Base-by-base conservation (phyloP, 2,329 filamentous ascomycete genomes). In the Ascochyta clinopodiicola region DNA sequence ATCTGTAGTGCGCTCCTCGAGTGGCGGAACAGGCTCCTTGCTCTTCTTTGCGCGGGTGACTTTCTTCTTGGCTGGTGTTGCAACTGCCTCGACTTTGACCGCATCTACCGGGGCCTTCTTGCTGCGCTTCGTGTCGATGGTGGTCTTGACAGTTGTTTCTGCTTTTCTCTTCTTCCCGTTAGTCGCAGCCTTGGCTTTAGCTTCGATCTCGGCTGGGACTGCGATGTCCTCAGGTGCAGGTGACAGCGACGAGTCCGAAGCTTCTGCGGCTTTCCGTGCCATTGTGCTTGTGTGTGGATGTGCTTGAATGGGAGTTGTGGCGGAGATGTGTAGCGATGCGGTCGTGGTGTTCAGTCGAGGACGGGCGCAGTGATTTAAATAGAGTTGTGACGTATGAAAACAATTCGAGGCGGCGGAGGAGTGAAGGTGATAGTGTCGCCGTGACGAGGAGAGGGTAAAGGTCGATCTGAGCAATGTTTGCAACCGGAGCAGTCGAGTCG, bases 1-100 rank as follows among this genome's bases (percentile, higher is more conserved):
- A 1, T 86, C 85, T 4, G 82, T 77, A 0, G 92, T 93, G 32
- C 95, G 84, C 24, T 82, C 79, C 19, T 87, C 88, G 1, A 96
- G 75, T 0, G 90, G 87, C 79, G 77, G 61, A 82, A 81, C 45
- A 80, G 47, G 46, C 9, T 57, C 44, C 27, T 53, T 49, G 22
- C 35, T 54, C 34, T 59, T 64, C 47, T 65, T 67, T 38, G 38
- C 31, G 31, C 51, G 44, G 22, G 46, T 50, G 9, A 31, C 25
- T 24, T 44, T 53, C 40, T 57, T 54, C 42, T 50, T 56, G 15
- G 34, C 36, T 6, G 55, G 57, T 44, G 52, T 44, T 44, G 54
- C 44, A 34, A 45, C 36, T 10, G 31, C 34, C 22, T 62, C 57
- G 19, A 6, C 36, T 6, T 49, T 40, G 8, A 53, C 35, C 5